Conservation (phyloP, 192 early-diverging fungal genomes). For the Umbelopsis vinacea region DNA sequence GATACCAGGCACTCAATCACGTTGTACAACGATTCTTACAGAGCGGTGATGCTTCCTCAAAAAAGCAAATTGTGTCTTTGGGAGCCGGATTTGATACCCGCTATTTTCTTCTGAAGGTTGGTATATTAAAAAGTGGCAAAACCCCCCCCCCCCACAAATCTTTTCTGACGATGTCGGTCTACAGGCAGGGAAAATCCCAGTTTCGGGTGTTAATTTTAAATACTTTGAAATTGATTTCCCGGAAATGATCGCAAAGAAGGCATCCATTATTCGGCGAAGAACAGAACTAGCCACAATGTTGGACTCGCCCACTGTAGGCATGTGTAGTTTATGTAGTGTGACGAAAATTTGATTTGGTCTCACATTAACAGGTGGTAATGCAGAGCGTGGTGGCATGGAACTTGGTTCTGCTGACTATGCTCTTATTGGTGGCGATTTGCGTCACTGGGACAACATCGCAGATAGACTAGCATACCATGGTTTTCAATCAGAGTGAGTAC, state of each 20-base stretch:
- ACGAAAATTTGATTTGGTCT: neutral
- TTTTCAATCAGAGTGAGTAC: conserved; percentile 59
- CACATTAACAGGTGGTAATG: neutral
- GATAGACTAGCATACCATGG: conserved; percentile 59
- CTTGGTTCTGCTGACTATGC: conserved; percentile 69
- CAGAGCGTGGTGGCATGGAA: conserved; percentile 74
- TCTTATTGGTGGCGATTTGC: conserved; percentile 82
- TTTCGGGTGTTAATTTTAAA: conserved; percentile 9
- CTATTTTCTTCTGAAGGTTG: conserved; percentile 79
- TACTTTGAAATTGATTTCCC: conserved; percentile 96
- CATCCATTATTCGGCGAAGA: conserved; percentile 58
- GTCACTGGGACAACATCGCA: conserved; percentile 66
- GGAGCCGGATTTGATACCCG: conserved; percentile 95
- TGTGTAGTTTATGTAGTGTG: neutral
- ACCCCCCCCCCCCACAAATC: too few species aligned
- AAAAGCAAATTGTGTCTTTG: conserved; percentile 82
- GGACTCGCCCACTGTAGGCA: conserved; percentile 18
- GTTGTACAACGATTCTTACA: conserved; percentile 69
- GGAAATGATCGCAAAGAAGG: conserved; percentile 85
- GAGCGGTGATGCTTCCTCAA: conserved; percentile 12
- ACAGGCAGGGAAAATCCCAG: neutral
- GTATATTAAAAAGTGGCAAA: neutral
- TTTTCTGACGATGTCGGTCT: neutral
- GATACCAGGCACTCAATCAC: conserved; percentile 69
- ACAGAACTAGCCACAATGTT: conserved; percentile 43